phyloP scores from a whole-genome alignment of 495 filamentous ascomycete species.

The Trichoderma virens region DNA sequence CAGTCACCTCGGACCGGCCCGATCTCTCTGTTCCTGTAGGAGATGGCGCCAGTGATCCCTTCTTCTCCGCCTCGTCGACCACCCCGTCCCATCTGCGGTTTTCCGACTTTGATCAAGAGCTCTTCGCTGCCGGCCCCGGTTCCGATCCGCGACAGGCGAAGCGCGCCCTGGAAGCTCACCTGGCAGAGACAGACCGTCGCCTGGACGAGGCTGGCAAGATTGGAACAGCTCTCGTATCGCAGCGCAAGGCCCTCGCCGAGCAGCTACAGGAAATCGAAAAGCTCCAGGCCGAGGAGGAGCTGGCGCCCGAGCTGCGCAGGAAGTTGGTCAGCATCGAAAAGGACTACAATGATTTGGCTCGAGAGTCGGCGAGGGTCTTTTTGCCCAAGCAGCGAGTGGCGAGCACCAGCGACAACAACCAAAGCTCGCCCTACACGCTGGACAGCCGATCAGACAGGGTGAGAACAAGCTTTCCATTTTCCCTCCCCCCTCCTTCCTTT shows the following conservation, averaged over 20 bases:
- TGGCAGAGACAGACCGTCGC: slow-evolving; percentile 81
- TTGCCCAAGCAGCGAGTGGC: slow-evolving; percentile 73
- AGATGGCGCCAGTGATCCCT: slow-evolving; percentile 32
- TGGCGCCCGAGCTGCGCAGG: slow-evolving; percentile 74
- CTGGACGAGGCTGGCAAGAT: slow-evolving; percentile 86
- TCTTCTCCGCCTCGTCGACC: slow-evolving; percentile 33
- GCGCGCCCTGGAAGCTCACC: slow-evolving; percentile 80
- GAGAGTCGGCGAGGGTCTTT: slow-evolving; percentile 82
- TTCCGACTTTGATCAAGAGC: slow-evolving; percentile 67
- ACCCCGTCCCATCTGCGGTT: slow-evolving; percentile 56
- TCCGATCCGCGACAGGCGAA: slow-evolving; percentile 80
- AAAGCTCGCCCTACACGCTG: slow-evolving; percentile 55
- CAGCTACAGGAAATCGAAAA: slow-evolving; percentile 77
- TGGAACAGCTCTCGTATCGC: slow-evolving; percentile 76
- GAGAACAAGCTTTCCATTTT: slow-evolving; percentile 13
- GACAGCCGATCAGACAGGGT: slow-evolving; percentile 49
- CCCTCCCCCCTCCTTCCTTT: background rate
- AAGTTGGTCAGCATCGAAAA: slow-evolving; percentile 81
- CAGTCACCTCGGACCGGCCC: slow-evolving; percentile 23
- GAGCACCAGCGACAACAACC: slow-evolving; percentile 54
- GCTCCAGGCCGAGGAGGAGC: slow-evolving; percentile 69
- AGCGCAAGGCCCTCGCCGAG: slow-evolving; percentile 72
- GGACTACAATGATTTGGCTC: slow-evolving; percentile 91
- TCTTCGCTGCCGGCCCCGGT: slow-evolving; percentile 68
- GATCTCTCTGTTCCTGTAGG: slow-evolving; percentile 15